Percentiles rank a stretch among this genome's conserved stretches.
These are phyloP conservation scores for Aspergillus clavatus DNA, from an alignment of 2,329 filamentous ascomycete genomes.

Conservation along the genomic window DNA sequence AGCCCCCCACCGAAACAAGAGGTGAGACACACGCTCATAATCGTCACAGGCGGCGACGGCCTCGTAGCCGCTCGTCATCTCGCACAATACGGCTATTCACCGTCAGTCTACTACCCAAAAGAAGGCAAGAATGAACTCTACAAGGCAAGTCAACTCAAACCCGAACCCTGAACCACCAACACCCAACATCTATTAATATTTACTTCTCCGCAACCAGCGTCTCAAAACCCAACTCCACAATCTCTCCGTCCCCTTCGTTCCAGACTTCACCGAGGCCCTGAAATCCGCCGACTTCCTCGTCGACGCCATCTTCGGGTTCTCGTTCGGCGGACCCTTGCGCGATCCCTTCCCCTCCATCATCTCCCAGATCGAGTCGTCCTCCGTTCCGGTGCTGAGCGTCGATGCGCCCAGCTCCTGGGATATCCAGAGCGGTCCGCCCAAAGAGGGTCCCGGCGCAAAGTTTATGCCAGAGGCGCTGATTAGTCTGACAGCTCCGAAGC, in stretches of 20 bases:
- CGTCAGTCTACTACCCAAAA: constrained; percentile 89
- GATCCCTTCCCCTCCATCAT: constrained; percentile 86
- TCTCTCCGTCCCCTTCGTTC: constrained; percentile 74
- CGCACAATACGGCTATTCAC: constrained; percentile 83
- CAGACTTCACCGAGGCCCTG: constrained; percentile 69
- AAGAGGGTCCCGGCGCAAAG: constrained; percentile 67
- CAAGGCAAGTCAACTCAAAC: constrained; percentile 50
- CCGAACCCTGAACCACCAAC: neutral
- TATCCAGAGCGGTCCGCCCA: constrained; percentile 78
- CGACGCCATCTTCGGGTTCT: constrained; percentile 95
- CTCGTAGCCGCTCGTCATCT: constrained; percentile 91
- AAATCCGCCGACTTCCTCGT: constrained; percentile 71
- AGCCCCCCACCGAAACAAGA: neutral
- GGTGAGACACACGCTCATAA: neutral
- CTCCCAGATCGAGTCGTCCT: constrained; percentile 65
- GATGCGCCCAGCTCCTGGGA: constrained; percentile 95
- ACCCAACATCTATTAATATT: neutral
- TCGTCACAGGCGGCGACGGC: constrained; percentile 73
- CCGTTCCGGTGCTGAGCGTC: constrained; percentile 75
- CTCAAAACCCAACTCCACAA: constrained; percentile 79
- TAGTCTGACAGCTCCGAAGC: constrained; percentile 90
- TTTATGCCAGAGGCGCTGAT: constrained; percentile 80
- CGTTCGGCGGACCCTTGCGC: constrained; percentile 85
- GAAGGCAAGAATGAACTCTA: constrained; percentile 86
- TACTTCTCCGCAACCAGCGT: constrained; percentile 50